Evolutionary conservation across 1,284 basidiomycete genomes (phyloP).

Genomic region (Tilletiopsis washingtonensis): DNA sequence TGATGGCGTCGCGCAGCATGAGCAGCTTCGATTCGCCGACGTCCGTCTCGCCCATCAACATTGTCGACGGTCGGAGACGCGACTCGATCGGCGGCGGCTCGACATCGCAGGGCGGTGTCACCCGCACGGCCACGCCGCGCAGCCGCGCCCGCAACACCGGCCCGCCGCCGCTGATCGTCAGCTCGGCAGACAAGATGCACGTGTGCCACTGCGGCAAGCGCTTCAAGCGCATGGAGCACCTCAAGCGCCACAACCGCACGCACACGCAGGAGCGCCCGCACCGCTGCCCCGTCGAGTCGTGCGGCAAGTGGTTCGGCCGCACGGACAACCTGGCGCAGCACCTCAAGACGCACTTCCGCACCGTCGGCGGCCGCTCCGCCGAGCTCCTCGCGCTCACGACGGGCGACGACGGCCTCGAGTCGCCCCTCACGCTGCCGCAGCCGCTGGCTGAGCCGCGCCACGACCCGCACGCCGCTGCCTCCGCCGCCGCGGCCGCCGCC

Average conservation of each 20-base stretch:
- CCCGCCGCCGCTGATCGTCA: slow-evolving; percentile 43
- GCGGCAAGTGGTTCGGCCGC: slow-evolving; percentile 42
- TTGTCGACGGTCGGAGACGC: neutral
- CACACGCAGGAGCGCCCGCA: slow-evolving; percentile 45
- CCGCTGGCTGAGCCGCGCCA: slow-evolving; percentile 19
- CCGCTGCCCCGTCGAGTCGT: slow-evolving; percentile 41
- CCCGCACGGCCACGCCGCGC: slow-evolving; percentile 11
- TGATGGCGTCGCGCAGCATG: neutral
- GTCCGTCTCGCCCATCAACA: neutral
- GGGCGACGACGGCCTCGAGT: slow-evolving; percentile 3
- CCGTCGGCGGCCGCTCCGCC: slow-evolving; percentile 1
- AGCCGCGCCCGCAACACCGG: slow-evolving; percentile 17
- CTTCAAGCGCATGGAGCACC: slow-evolving; percentile 46
- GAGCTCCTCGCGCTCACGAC: slow-evolving; percentile 7
- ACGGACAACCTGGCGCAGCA: slow-evolving; percentile 46
- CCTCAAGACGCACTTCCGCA: slow-evolving; percentile 44
- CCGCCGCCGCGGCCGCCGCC: slow-evolving; percentile 24
- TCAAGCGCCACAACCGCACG: slow-evolving; percentile 46
- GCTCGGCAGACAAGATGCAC: slow-evolving; percentile 43
- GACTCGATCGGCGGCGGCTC: no score
- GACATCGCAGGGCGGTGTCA: no score
- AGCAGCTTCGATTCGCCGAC: neutral
- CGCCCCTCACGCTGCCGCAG: slow-evolving; percentile 1
- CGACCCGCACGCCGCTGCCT: slow-evolving; percentile 32
- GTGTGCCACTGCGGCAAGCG: slow-evolving; percentile 45